A percentile compares a stretch with the other conserved stretches of the same genome.
These are phyloP conservation scores for Vanrija sp. DNA, from an alignment of 1,284 basidiomycete genomes.

Conservation along the genomic window DNA sequence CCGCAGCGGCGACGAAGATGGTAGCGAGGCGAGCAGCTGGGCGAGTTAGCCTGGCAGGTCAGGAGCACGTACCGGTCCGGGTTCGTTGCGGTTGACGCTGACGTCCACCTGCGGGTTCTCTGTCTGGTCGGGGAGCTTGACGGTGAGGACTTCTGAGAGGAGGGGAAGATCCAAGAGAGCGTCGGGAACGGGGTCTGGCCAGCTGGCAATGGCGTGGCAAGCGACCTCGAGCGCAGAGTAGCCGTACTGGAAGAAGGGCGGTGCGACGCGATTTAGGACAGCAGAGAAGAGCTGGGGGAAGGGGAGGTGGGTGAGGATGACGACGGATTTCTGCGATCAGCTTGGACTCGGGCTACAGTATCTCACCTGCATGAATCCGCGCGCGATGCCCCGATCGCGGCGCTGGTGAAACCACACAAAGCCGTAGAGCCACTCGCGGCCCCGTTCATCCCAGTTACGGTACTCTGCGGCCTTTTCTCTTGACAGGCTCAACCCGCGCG, in stretches of 20 bases:
- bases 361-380: slow-evolving; percentile 80
- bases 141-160: slow-evolving; percentile 67
- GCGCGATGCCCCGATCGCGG: slow-evolving; percentile 63
- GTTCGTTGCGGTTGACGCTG: slow-evolving; percentile 1
- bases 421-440: slow-evolving; percentile 61
- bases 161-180: slow-evolving; percentile 69
- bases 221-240: slow-evolving; percentile 77
- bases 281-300: slow-evolving; percentile 77
- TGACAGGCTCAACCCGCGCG: not conserved
- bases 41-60: not conserved
- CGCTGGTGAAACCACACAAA: slow-evolving; percentile 77
- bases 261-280: slow-evolving; percentile 67
- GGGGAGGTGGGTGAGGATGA: slow-evolving; percentile 76
- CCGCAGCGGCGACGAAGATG: slow-evolving; percentile 64
- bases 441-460: slow-evolving; percentile 41
- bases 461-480: slow-evolving; percentile 45
- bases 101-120: slow-evolving; percentile 63
- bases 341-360: not conserved
- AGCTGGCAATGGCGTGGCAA: slow-evolving; percentile 77
- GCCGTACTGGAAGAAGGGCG: slow-evolving; percentile 69
- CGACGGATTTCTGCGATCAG: slow-evolving; percentile 66
- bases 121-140: slow-evolving; percentile 64
- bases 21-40: slow-evolving; percentile 73
- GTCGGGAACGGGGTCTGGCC: slow-evolving; percentile 67
- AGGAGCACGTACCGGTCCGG: not conserved